Evolutionary conservation across 768 basidiomycete species (phyloP), one percentile per base, ranked within the genome.

Genomic region (Suillus americanus): DNA sequence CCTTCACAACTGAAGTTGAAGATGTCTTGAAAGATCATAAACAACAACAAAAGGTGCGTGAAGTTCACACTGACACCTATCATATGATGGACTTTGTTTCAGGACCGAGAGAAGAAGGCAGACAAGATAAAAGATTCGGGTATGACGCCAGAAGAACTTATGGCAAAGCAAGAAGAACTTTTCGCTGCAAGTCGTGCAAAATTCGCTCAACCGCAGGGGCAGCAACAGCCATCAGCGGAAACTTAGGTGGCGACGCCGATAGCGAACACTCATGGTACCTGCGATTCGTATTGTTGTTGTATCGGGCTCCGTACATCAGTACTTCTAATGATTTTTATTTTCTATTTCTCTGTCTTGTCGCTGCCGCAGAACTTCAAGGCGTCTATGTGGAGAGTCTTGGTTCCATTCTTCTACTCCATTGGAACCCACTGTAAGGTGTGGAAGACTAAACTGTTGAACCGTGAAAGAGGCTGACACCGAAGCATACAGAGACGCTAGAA

Each of bases 21-120:
- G 93, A 92, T 71, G 94, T 97, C 8, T 80, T 97, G 68, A 94
- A 95, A 76, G 97, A 97, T 69, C 95, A 97, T 79, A 99, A 98
- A 72, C 93, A 97, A 72, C 91, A 94, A 68, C 90, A 91, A 77
- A 98, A 97, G 85, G 97, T 92, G 63, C 50, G 84, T 71, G 33
- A 30, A 5, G 25, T 41, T 59, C 40, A 20, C 41, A 13, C 25
- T 41, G 3, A 30, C 10, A 28, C 55, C 12, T 20, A 13, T n/a
- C 61, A 18, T 50, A 40, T 54, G 62, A 43, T 38, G 16, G 18
- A 59, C 61, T 63, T 28, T 30, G 41, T 62, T 13, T 61, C 72
- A 95, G 89, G 94, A 96, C 71, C 87, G 91, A 66, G 93, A 94
- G 79, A 93, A 92, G 84, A 97, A 97, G 77, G 90, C 90, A 33